These are phyloP conservation scores for Clathrospora elynae DNA, from an alignment of 2,329 filamentous ascomycete genomes.

Conservation along the genomic window DNA sequence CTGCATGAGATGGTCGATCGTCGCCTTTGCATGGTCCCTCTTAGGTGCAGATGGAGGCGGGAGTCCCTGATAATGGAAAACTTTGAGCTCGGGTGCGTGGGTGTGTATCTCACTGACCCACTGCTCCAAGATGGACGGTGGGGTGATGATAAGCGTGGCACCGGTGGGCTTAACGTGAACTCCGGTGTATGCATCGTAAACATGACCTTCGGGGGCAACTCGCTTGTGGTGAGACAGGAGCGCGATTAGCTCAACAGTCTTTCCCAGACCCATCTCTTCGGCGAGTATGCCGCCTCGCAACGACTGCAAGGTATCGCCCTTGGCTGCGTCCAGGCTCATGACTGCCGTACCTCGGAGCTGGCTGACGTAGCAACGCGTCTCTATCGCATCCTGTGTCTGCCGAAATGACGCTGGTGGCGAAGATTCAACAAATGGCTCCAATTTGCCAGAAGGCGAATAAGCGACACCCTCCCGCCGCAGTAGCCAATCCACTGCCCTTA, in stretches of 20 bases:
- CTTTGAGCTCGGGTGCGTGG: slow-evolving; percentile 62
- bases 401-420: slow-evolving; percentile 54
- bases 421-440: slow-evolving; percentile 16
- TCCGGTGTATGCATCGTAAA: slow-evolving; percentile 51
- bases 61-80: slow-evolving; percentile 63
- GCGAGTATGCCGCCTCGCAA: slow-evolving; percentile 68
- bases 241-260: slow-evolving; percentile 76
- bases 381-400: slow-evolving; percentile 53
- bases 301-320: slow-evolving; percentile 44
- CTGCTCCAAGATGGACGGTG: slow-evolving; percentile 64
- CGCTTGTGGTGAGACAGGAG: slow-evolving; percentile 69
- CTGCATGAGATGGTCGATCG: slow-evolving; percentile 55
- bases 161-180: slow-evolving; percentile 57
- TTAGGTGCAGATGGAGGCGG: slow-evolving; percentile 33
- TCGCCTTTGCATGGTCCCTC: slow-evolving; percentile 43
- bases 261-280: slow-evolving; percentile 84
- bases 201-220: slow-evolving; percentile 12
- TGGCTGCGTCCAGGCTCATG: slow-evolving; percentile 55
- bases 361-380: slow-evolving; percentile 61
- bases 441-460: slow-evolving; percentile 43
- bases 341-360: slow-evolving; percentile 66
- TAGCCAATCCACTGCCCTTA: slow-evolving; percentile 72
- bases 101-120: slow-evolving; percentile 65
- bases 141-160: slow-evolving; percentile 67
- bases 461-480: slow-evolving; percentile 67